Percentiles rank a stretch among this genome's conserved stretches.
Evolutionary conservation across 1,139 yeast species (phyloP).

Genomic region (Scheffersomyces cryptocercus): DNA sequence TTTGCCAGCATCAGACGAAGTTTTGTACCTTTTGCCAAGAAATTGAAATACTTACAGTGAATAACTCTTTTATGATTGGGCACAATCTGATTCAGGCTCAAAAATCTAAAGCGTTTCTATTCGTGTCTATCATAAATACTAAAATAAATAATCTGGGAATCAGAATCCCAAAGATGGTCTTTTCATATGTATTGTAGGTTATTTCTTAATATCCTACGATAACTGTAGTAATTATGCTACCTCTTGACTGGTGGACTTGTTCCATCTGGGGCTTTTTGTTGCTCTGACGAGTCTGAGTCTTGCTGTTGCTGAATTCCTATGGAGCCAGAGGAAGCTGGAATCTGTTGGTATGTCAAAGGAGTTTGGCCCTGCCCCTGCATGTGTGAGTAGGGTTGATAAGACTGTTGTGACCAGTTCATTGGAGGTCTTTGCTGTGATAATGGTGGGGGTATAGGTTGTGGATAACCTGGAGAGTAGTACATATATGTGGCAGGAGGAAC

Average conservation of each 20-base stretch:
- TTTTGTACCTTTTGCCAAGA: too few relatives aligned
- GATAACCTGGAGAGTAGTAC: conserved; percentile 11
- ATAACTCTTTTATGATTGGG: too few relatives aligned
- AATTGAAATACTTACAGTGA: too few relatives aligned
- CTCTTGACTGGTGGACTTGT: conserved; percentile 1
- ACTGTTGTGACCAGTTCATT: background rate
- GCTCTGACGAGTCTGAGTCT: too few relatives aligned
- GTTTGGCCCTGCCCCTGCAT: background rate
- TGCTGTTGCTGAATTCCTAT: background rate
- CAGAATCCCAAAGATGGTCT: too few relatives aligned
- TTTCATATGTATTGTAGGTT: too few relatives aligned
- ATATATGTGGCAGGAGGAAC: conserved; percentile 7
- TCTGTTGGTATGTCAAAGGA: background rate
- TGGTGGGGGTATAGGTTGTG: background rate
- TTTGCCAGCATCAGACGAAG: too few relatives aligned
- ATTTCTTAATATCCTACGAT: too few relatives aligned
- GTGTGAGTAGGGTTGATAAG: background rate
- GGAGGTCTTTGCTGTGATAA: background rate
- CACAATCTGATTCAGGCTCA: too few relatives aligned
- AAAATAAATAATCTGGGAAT: background rate
- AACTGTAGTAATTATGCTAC: background rate
- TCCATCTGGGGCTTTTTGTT: background rate
- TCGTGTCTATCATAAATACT: conserved; percentile 1
- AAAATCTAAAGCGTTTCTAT: background rate
- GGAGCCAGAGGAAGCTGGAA: background rate